Evolutionary conservation across 805 yeast species (phyloP).

Genomic region (Yarrowia divulgata): DNA sequence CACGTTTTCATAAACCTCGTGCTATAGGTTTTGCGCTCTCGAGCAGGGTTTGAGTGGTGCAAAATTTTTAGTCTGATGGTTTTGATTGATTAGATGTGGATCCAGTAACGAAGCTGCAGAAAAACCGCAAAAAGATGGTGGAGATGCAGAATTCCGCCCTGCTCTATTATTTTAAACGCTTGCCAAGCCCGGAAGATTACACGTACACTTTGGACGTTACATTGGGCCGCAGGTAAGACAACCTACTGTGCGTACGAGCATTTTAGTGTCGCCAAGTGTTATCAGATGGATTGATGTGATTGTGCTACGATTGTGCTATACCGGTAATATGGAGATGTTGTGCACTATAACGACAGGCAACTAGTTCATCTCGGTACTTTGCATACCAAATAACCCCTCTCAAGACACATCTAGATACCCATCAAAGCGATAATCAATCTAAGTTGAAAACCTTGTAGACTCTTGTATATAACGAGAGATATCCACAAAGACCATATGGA

Average conservation of each 20-base stretch:
- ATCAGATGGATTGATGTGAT: not conserved
- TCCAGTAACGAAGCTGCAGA: not conserved
- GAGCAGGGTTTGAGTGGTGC: not conserved
- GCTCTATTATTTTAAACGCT: not conserved
- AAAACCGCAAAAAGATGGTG: not conserved
- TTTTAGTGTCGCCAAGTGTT: not conserved
- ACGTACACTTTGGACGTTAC: too few species aligned
- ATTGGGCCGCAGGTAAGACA: not conserved
- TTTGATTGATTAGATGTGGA: constrained; percentile 19
- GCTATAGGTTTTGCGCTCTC: not conserved
- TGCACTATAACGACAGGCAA: too few species aligned
- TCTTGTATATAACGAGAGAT: not conserved
- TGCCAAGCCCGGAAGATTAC: not conserved
- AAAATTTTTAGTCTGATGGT: constrained; percentile 16
- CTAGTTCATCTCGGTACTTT: too few species aligned
- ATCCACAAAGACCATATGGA: not conserved
- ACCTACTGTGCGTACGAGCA: not conserved
- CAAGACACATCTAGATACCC: too few species aligned
- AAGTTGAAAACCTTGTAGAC: too few species aligned
- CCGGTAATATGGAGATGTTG: too few species aligned
- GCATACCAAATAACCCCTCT: too few species aligned
- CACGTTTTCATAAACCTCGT: not conserved
- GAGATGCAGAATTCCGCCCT: too few species aligned
- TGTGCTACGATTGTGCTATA: too few species aligned
- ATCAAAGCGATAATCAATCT: too few species aligned